These are phyloP conservation scores for Marchantia paleacea DNA, from an alignment of 225 moss, liverwort and hornwort genomes.

Conservation along the genomic window DNA sequence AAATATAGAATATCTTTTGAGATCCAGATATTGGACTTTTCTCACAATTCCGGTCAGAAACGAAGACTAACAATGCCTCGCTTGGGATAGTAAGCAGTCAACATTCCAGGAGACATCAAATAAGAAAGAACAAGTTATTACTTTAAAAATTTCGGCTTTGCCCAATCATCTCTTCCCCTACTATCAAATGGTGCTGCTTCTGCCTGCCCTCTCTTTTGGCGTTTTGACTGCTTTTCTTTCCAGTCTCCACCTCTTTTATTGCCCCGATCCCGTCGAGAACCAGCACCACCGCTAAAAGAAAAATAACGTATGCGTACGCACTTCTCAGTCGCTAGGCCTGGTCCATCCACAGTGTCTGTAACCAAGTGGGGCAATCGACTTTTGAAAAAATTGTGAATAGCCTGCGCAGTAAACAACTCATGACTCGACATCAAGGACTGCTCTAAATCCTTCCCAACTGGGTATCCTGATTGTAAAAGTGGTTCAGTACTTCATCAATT, in stretches of 20 bases:
- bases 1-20: not conserved
- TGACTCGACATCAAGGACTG: not conserved
- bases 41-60: too few species aligned
- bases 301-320: constrained; percentile 83
- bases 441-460: not conserved
- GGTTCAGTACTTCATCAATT: not conserved
- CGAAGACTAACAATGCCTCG: too few species aligned
- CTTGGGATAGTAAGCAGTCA: too few species aligned
- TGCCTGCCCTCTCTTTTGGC: constrained; percentile 51
- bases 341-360: constrained; percentile 88
- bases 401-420: constrained; percentile 46
- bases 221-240: constrained; percentile 61
- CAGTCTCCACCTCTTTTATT: constrained; percentile 47
- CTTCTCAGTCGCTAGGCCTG: constrained; percentile 55
- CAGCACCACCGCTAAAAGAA: constrained; percentile 34
- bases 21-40: not conserved
- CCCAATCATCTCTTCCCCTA: constrained; percentile 71
- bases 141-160: constrained; percentile 77
- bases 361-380: constrained; percentile 64
- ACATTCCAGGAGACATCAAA: not conserved
- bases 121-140: constrained; percentile 31
- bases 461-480: not conserved
- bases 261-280: constrained; percentile 50
- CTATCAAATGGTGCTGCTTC: constrained; percentile 54
- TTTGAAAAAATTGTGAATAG: constrained; percentile 84